Conservation (phyloP, 306 rosid species). For the Quercus glauca region DNA sequence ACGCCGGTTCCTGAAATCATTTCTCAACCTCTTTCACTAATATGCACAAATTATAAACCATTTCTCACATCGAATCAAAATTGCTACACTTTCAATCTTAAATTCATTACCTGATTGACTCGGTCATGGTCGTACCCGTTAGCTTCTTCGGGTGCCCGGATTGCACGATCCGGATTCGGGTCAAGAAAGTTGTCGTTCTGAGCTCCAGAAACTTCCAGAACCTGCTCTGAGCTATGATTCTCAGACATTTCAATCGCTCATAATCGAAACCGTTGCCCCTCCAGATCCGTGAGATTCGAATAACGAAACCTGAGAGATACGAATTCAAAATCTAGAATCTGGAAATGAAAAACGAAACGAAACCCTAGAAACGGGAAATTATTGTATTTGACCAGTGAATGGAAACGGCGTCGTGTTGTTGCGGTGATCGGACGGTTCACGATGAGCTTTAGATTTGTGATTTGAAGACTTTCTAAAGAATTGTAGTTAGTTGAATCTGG, state of each 20-base stretch:
- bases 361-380: constrained; percentile 6
- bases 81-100: too few species aligned
- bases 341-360: background rate
- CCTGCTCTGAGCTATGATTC: constrained; percentile 33
- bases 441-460: background rate
- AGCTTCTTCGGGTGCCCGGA: constrained; percentile 14
- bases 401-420: background rate
- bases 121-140: constrained; percentile 15
- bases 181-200: background rate
- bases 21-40: background rate
- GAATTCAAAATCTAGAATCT: background rate
- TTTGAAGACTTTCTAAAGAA: background rate
- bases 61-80: too few species aligned
- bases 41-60: too few species aligned
- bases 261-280: constrained; percentile 26
- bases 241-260: constrained; percentile 59
- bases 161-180: constrained; percentile 10
- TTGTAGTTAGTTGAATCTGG: too few species aligned
- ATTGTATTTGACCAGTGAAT: background rate
- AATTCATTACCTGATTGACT: too few species aligned
- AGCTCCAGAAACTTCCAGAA: constrained; percentile 20
- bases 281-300: constrained; percentile 31
- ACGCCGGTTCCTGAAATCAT: constrained; percentile 9
- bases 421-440: background rate
- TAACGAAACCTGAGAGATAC: background rate